Conservation (phyloP, 116 monocot genomes). For the Posidonia oceanica region DNA sequence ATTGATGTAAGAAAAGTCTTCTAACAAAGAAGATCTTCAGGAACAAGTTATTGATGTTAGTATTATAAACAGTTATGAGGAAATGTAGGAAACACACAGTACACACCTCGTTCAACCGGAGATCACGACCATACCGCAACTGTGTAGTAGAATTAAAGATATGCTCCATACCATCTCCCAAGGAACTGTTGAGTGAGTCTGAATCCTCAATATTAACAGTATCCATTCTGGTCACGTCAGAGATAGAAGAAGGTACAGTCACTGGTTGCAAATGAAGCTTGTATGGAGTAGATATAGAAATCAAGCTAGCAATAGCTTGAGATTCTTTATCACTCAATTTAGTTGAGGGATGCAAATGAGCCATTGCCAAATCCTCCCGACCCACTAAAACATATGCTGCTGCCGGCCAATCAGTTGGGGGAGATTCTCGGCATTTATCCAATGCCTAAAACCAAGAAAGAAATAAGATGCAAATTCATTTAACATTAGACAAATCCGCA, state of each 20-base stretch:
- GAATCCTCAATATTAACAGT: conserved; percentile 36
- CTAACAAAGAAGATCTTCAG: too few species aligned
- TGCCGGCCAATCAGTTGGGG: conserved; percentile 84
- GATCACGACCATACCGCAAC: conserved; percentile 80
- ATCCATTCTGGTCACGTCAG: conserved; percentile 28
- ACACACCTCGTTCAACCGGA: conserved; percentile 85
- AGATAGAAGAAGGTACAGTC: conserved; percentile 41
- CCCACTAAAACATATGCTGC: conserved; percentile 88
- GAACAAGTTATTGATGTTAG: too few species aligned
- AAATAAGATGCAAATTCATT: background rate
- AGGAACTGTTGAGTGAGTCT: conserved; percentile 28
- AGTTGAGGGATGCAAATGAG: conserved; percentile 22
- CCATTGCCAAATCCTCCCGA: conserved; percentile 81
- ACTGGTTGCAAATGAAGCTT: conserved; percentile 90
- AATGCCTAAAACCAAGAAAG: conserved; percentile 35
- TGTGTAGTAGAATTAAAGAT: conserved; percentile 69
- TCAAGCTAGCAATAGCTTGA: conserved; percentile 33
- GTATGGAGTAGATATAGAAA: conserved; percentile 64
- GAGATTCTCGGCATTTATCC: conserved; percentile 84
- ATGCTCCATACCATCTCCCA: conserved; percentile 96
- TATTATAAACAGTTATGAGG: background rate
- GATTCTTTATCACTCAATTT: conserved; percentile 16
- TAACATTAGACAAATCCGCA: background rate
- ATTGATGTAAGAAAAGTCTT: too few species aligned
- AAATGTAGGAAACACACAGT: background rate